Conservation (phyloP, 2,329 filamentous ascomycete genomes). For the Fusarium solani-melongenae region DNA sequence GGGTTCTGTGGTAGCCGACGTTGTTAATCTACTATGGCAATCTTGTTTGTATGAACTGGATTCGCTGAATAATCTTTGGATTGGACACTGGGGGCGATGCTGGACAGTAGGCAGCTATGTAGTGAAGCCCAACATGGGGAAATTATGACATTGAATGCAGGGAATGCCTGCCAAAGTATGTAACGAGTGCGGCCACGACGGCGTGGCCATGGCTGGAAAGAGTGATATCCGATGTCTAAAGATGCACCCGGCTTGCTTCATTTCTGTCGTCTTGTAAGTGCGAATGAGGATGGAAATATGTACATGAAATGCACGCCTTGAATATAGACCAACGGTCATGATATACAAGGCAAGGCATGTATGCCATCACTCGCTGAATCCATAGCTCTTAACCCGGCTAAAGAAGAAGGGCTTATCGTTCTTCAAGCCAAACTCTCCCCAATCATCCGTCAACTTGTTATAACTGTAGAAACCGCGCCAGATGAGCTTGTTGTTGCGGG, state of each 20-base stretch:
- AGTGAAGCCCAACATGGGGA: background rate
- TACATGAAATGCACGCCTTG: background rate
- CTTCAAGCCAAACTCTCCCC: constrained; percentile 79
- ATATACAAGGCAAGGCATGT: background rate
- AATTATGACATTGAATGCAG: background rate
- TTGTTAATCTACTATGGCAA: constrained; percentile 4
- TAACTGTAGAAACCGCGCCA: constrained; percentile 96
- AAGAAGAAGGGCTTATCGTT: constrained; percentile 76
- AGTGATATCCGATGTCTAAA: background rate
- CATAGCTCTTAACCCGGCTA: constrained; percentile 73
- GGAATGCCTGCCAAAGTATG: background rate
- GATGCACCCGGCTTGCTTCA: background rate
- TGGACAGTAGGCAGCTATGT: background rate
- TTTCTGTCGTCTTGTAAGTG: background rate
- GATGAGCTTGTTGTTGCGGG: constrained; percentile 84
- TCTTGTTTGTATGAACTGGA: constrained; percentile 3
- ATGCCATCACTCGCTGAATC: constrained; percentile 52
- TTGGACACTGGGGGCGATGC: background rate
- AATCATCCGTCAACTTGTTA: constrained; percentile 89
- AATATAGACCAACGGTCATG: background rate
- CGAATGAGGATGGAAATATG: background rate
- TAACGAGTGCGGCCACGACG: background rate
- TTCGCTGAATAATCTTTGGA: constrained; percentile 1
- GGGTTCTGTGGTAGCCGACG: constrained; percentile 2
- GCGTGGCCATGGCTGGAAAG: background rate